A percentile compares a stretch with the other conserved stretches of the same genome.
Conservation (phyloP, 495 filamentous ascomycete genomes). For the Annulohypoxylon stygium region DNA sequence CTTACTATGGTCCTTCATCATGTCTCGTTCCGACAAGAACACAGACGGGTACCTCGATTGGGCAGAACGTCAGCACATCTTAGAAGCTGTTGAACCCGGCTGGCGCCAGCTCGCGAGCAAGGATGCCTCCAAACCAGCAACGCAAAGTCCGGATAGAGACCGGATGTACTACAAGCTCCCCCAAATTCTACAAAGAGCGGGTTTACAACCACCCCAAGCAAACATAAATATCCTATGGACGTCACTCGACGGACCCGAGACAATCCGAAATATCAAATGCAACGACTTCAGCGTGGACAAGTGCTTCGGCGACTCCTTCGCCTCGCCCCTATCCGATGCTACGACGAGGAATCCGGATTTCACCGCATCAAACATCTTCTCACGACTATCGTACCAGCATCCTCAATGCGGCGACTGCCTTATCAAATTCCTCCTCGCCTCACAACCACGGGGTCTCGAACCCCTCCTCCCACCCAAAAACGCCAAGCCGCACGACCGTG, state of each 20-base stretch:
- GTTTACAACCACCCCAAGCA: conserved; percentile 55
- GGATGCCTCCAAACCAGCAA: conserved; percentile 44
- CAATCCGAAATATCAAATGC: conserved; percentile 57
- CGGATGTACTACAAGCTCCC: conserved; percentile 55
- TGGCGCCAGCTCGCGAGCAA: conserved; percentile 46
- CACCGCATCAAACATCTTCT: conserved; percentile 54
- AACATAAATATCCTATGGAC: conserved; percentile 61
- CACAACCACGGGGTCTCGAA: conserved; percentile 50
- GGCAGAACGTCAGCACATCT: conserved; percentile 53
- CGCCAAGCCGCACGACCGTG: conserved; percentile 48
- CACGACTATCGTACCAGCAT: conserved; percentile 53
- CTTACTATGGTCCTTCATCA: conserved; percentile 60
- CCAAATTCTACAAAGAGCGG: conserved; percentile 52
- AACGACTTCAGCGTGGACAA: conserved; percentile 56
- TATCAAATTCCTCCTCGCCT: conserved; percentile 55
- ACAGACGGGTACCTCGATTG: conserved; percentile 57
- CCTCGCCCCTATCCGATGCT: conserved; percentile 51
- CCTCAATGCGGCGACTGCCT: conserved; percentile 59
- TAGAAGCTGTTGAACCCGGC: conserved; percentile 53
- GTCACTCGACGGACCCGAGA: conserved; percentile 56
- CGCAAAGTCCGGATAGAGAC: conserved; percentile 47
- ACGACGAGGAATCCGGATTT: conserved; percentile 53
- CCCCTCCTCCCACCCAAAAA: conserved; percentile 51
- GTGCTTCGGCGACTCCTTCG: conserved; percentile 59
- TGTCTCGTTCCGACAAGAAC: conserved; percentile 55